Evolutionary conservation across 2,329 filamentous ascomycete species (phyloP).

Genomic region (Ophiocordyceps camponoti-rufipedis): DNA sequence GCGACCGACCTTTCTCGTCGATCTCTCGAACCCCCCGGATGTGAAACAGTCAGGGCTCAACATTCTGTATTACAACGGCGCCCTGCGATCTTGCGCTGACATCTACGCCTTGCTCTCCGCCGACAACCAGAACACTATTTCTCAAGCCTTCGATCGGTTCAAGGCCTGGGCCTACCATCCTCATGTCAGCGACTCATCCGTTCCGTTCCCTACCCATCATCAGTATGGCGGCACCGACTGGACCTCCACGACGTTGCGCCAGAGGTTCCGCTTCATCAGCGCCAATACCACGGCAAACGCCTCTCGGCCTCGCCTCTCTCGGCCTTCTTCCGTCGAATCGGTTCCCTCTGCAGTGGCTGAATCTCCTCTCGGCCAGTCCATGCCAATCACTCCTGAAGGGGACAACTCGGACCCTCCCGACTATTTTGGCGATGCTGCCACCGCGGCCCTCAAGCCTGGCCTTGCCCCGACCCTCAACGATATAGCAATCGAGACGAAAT

Average conservation of each 20-base stretch:
- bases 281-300: slow-evolving; percentile 21
- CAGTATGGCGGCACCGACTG: slow-evolving; percentile 48
- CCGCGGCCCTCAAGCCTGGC: background rate
- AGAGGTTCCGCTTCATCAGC: slow-evolving; percentile 50
- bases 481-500: slow-evolving; percentile 1
- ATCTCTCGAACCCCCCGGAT: slow-evolving; percentile 41
- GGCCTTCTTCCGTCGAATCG: slow-evolving; percentile 17
- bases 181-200: slow-evolving; percentile 29
- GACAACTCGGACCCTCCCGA: slow-evolving; percentile 16
- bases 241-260: slow-evolving; percentile 52
- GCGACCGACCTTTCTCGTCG: slow-evolving; percentile 58
- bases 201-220: slow-evolving; percentile 34
- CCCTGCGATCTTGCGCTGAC: slow-evolving; percentile 38
- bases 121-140: slow-evolving; percentile 23
- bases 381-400: slow-evolving; percentile 14
- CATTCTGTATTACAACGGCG: slow-evolving; percentile 50
- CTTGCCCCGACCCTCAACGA: background rate
- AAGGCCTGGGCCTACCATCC: slow-evolving; percentile 45
- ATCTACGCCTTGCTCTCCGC: slow-evolving; percentile 38
- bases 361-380: slow-evolving; percentile 11
- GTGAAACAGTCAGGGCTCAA: slow-evolving; percentile 33
- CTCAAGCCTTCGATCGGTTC: slow-evolving; percentile 40
- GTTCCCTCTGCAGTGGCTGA: slow-evolving; percentile 5
- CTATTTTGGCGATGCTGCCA: slow-evolving; percentile 22
- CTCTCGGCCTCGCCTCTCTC: slow-evolving; percentile 20